Conservation (phyloP, 805 yeast genomes). For the Kazachstania kunashirensis region DNA sequence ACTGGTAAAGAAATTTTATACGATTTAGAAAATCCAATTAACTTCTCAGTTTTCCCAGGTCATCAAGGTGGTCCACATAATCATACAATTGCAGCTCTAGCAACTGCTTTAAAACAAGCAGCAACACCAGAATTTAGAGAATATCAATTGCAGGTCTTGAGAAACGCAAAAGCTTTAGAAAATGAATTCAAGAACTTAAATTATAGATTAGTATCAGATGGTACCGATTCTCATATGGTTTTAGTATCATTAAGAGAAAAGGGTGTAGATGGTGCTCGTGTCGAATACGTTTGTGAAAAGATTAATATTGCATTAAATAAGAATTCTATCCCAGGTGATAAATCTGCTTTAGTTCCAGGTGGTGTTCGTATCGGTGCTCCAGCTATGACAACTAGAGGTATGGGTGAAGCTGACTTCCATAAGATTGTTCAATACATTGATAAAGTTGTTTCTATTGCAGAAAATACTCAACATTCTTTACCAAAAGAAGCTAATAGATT, state of each 20-base stretch:
- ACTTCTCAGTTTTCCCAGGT: conserved; percentile 98
- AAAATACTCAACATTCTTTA: conserved; percentile 61
- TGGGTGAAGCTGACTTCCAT: conserved; percentile 76
- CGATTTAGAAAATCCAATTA: conserved; percentile 89
- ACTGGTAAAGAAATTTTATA: conserved; percentile 85
- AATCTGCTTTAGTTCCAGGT: conserved; percentile 91
- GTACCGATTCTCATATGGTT: conserved; percentile 97
- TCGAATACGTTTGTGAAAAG: conserved; percentile 89
- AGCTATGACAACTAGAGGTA: conserved; percentile 97
- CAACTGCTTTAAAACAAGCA: conserved; percentile 94
- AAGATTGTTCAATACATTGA: conserved; percentile 75
- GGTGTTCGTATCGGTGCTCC: conserved; percentile 98
- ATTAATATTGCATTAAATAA: conserved; percentile 93
- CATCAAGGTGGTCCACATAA: conserved; percentile 99
- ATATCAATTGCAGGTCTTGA: conserved; percentile 80
- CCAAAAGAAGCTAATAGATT: conserved; percentile 92
- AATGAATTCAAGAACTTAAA: conserved; percentile 58
- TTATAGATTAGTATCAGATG: conserved; percentile 80
- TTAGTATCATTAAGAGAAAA: conserved; percentile 80
- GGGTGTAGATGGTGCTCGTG: conserved; percentile 93
- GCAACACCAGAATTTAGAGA: conserved; percentile 79
- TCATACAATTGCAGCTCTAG: conserved; percentile 96
- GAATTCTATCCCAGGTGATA: conserved; percentile 97
- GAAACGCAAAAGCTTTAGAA: conserved; percentile 82
- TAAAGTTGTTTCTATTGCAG: conserved; percentile 67